Percentiles rank a stretch among this genome's conserved stretches.
phyloP scores from a whole-genome alignment of 805 yeast genomes.

The Barnettozyma botsteinii region DNA sequence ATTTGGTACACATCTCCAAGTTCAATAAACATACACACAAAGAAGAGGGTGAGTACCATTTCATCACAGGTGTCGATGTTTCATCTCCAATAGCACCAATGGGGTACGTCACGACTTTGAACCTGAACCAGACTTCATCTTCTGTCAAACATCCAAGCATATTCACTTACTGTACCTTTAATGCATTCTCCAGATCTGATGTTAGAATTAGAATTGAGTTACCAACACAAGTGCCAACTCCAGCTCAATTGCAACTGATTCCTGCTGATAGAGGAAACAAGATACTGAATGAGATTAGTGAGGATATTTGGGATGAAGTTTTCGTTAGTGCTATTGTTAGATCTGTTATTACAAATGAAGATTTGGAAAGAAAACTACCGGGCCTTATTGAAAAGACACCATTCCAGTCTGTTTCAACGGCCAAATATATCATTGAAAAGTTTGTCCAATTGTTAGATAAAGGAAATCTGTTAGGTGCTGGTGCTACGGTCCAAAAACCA shows the following conservation, averaged over 20 bases:
- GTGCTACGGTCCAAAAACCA: conserved; percentile 61
- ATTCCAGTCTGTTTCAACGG: conserved; percentile 12
- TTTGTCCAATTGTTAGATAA: conserved; percentile 18
- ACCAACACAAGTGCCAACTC: conserved; percentile 38
- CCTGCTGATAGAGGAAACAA: conserved; percentile 34
- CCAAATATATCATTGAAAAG: conserved; percentile 12
- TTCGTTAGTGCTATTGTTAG: conserved; percentile 55
- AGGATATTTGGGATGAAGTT: conserved; percentile 52
- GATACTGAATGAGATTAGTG: conserved; percentile 28
- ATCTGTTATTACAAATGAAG: conserved; percentile 45
- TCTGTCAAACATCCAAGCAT: conserved; percentile 24
- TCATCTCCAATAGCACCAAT: conserved; percentile 41
- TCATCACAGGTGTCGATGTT: conserved; percentile 41
- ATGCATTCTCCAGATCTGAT: conserved; percentile 65
- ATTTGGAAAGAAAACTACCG: conserved; percentile 49
- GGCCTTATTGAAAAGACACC: conserved; percentile 50
- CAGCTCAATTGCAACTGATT: conserved; percentile 27
- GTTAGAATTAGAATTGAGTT: conserved; percentile 58
- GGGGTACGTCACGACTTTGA: conserved; percentile 39
- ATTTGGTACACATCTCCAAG: conserved; percentile 49
- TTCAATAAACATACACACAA: conserved; percentile 24
- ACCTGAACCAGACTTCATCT: conserved; percentile 19
- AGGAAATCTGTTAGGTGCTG: conserved; percentile 64
- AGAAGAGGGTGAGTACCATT: conserved; percentile 48
- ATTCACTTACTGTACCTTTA: conserved; percentile 60